Base-by-base conservation (phyloP, 306 rosid genomes). In the Quercus robur region DNA sequence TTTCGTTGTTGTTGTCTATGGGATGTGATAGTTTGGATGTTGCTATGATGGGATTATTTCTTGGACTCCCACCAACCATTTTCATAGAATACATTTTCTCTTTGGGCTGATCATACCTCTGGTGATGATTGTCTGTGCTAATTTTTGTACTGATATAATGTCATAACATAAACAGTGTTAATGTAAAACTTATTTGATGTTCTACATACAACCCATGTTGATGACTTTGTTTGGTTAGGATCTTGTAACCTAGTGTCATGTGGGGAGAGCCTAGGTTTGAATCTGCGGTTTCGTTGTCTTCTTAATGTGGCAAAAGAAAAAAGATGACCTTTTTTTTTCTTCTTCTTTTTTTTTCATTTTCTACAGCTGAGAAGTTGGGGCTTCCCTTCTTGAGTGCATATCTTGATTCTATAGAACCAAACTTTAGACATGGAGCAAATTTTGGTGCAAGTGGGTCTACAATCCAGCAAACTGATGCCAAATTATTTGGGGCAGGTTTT, bases 401-500 rank as follows among this genome's bases (percentile, higher is more conserved):
- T 77, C 54, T 81, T 61, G 85, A 81, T 71, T 77, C 85, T 25
- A 1, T 81, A 9, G 80, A 76, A 76, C 6, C 77, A 28, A 75
- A 70, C 19, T 75, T 81, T 17, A 30, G 30, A 5, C 31, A 46
- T 26, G 74, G 85, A 59, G 77, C 74, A 62, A 81, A 28, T 75
- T 76, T 81, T n/a, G 81, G 78, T 18, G 64, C 61, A 0, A 77
- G 74, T 30, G 85, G 81, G 26, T 81, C 81, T 54, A 81, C 85
- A 54, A 63, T 81, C 38, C 71, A 35, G 70, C 70, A 62, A 2
- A 6, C 73, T 25, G 81, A 81, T 54, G 78, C 74, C 41, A 62
- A 52, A 4, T 21, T 81, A 77, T 77, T 71, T 52, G 81, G 54
- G 54, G 77, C 74, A 21, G 56, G 44, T 69, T 76, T 70, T n/a